phyloP scores from a whole-genome alignment of 257 asterid genomes.

The Solanum neorickii region DNA sequence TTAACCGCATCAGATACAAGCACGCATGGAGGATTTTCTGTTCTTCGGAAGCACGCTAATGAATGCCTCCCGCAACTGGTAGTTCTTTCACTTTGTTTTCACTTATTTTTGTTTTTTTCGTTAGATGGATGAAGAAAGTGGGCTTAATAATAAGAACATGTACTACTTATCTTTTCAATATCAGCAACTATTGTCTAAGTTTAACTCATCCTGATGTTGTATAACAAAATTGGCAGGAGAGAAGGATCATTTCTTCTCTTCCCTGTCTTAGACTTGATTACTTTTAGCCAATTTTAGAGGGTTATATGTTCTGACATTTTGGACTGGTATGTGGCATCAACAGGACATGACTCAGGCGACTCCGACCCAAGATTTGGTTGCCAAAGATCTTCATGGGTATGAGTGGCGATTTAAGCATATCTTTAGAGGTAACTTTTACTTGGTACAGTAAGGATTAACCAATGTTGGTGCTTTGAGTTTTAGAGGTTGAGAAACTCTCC shows the following conservation, averaged over 20 bases:
- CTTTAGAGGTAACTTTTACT: slow-evolving; percentile 47
- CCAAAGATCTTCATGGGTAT: slow-evolving; percentile 71
- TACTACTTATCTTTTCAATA: neutral
- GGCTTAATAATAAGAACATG: neutral
- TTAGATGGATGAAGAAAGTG: neutral
- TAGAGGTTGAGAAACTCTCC: neutral
- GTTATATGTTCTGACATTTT: neutral
- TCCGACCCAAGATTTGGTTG: slow-evolving; percentile 79
- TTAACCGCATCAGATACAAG: slow-evolving; percentile 91
- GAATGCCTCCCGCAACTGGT: slow-evolving; percentile 84
- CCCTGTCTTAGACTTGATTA: neutral
- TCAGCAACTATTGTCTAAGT: neutral
- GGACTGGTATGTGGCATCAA: neutral
- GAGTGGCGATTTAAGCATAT: slow-evolving; percentile 95
- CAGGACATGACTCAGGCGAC: slow-evolving; percentile 76
- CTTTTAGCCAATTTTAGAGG: neutral
- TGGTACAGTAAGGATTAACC: neutral
- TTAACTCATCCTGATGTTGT: neutral
- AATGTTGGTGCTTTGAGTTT: neutral
- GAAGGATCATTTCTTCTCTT: neutral
- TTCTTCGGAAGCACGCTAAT: slow-evolving; percentile 81
- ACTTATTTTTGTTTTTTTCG: neutral
- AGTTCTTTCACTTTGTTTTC: neutral
- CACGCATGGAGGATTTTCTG: slow-evolving; percentile 91
- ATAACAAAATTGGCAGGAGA: neutral